Percentiles rank a stretch among this genome's conserved stretches.
These are phyloP conservation scores for Chlamydomonas sp. DNA, from an alignment of 139 green algal species.

Conservation along the genomic window DNA sequence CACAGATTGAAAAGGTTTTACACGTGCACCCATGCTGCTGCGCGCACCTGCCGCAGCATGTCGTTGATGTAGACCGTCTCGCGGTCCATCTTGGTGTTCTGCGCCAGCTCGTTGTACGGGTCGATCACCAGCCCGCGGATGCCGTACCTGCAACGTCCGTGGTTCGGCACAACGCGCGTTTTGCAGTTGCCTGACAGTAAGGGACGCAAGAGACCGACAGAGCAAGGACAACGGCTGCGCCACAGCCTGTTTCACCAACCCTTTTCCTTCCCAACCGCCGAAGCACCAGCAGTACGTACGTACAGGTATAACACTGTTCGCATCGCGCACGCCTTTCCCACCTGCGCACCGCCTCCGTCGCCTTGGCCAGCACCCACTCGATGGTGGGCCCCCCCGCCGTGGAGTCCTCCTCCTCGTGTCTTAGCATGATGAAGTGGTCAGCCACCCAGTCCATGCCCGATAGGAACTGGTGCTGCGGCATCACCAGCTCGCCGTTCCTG, in stretches of 20 bases:
- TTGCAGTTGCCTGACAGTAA: neutral
- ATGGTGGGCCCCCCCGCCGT: constrained; percentile 74
- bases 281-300: no score
- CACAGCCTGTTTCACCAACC: no score
- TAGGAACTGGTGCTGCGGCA: constrained; percentile 70
- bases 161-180: neutral
- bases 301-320: neutral
- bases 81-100: constrained; percentile 58
- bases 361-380: constrained; percentile 93
- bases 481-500: constrained; percentile 12
- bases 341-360: constrained; percentile 78
- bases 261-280: no score
- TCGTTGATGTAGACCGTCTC: constrained; percentile 95
- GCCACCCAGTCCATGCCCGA: constrained; percentile 83
- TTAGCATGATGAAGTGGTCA: constrained; percentile 85
- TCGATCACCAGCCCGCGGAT: constrained; percentile 97
- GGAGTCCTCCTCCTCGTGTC: constrained; percentile 45
- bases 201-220: neutral
- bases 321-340: constrained; percentile 18
- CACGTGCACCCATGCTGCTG: no score
- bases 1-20: no score
- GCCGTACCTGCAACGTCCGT: constrained; percentile 68
- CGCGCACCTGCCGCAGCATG: constrained; percentile 83
- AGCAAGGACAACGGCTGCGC: no score
- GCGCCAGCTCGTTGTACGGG: constrained; percentile 98